phyloP scores from a whole-genome alignment of 257 asterid species.

The Nicotiana undulata region DNA sequence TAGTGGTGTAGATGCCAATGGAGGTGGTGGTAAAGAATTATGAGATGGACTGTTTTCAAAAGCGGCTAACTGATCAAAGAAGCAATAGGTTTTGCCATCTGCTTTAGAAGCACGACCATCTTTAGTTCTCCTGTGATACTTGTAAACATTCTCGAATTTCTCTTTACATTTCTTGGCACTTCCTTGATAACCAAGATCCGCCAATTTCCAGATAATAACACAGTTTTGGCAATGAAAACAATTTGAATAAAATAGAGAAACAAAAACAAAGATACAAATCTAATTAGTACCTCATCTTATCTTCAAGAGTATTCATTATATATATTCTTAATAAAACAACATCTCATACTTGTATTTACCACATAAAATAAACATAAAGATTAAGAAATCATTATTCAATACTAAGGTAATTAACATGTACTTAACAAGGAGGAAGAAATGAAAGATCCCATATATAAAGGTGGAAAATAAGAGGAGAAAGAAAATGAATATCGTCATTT shows the following conservation, averaged over 20 bases:
- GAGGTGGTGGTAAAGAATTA: slow-evolving; percentile 10
- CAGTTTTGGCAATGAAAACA: neutral
- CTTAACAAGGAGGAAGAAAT: neutral
- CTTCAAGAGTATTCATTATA: slow-evolving; percentile 4
- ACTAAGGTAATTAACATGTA: neutral
- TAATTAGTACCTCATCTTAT: too few relatives aligned
- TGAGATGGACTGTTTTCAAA: slow-evolving; percentile 36
- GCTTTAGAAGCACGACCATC: slow-evolving; percentile 78
- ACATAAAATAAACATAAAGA: slow-evolving; percentile 2
- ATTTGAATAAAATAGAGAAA: neutral
- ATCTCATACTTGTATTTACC: neutral
- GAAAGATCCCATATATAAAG: neutral
- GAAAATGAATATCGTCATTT: neutral
- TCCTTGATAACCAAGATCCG: slow-evolving; percentile 51
- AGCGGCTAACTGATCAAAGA: slow-evolving; percentile 84
- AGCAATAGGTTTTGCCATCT: slow-evolving; percentile 80
- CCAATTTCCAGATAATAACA: slow-evolving; percentile 46
- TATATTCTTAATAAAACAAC: too few relatives aligned
- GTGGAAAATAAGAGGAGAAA: neutral
- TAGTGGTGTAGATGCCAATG: slow-evolving; percentile 20
- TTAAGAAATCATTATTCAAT: slow-evolving; percentile 2
- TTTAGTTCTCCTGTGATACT: slow-evolving; percentile 63
- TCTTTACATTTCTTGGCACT: slow-evolving; percentile 64
- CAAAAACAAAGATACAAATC: neutral
- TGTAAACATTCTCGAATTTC: slow-evolving; percentile 57